Percentiles rank a stretch among this genome's conserved stretches.
Evolutionary conservation across 495 filamentous ascomycete species (phyloP).

Genomic region (Aspergillus sclerotioniger): DNA sequence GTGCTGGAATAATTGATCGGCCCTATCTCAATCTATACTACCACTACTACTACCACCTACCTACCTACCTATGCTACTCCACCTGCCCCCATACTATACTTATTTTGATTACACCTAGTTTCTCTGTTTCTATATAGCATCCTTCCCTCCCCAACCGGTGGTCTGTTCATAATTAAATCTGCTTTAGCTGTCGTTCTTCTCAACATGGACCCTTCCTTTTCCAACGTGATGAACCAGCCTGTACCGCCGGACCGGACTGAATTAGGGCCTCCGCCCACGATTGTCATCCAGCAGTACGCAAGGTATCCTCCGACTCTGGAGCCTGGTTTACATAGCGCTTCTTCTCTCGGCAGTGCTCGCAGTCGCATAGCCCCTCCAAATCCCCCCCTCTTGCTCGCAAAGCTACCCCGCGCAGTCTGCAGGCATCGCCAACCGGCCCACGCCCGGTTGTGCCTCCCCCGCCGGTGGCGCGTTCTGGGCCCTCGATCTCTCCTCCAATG

Average conservation of each 20-base stretch:
- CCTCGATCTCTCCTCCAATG: slow-evolving; percentile 44
- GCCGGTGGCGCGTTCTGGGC: slow-evolving; percentile 32
- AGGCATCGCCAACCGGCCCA: slow-evolving; percentile 41
- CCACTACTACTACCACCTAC: too few species aligned
- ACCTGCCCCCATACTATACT: neutral
- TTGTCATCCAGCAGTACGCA: slow-evolving; percentile 47
- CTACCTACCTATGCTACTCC: slow-evolving; percentile 9
- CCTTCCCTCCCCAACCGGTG: neutral
- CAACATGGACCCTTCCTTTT: slow-evolving; percentile 36
- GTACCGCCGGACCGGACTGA: slow-evolving; percentile 25
- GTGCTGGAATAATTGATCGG: slow-evolving; percentile 4
- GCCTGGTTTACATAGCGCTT: slow-evolving; percentile 40
- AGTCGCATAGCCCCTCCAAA: slow-evolving; percentile 38
- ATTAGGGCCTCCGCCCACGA: slow-evolving; percentile 29
- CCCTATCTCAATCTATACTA: slow-evolving; percentile 4
- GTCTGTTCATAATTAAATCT: slow-evolving; percentile 5
- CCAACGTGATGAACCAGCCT: slow-evolving; percentile 33
- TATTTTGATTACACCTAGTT: neutral
- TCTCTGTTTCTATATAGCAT: slow-evolving; percentile 7
- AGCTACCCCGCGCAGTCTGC: slow-evolving; percentile 44
- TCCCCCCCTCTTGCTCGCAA: slow-evolving; percentile 44
- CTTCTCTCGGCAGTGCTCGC: slow-evolving; percentile 43
- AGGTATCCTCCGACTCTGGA: slow-evolving; percentile 43
- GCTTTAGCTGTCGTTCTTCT: slow-evolving; percentile 3
- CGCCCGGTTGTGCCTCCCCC: slow-evolving; percentile 31